Conservation (phyloP, 2,329 filamentous ascomycete genomes). For the Curvularia hawaiiensis region DNA sequence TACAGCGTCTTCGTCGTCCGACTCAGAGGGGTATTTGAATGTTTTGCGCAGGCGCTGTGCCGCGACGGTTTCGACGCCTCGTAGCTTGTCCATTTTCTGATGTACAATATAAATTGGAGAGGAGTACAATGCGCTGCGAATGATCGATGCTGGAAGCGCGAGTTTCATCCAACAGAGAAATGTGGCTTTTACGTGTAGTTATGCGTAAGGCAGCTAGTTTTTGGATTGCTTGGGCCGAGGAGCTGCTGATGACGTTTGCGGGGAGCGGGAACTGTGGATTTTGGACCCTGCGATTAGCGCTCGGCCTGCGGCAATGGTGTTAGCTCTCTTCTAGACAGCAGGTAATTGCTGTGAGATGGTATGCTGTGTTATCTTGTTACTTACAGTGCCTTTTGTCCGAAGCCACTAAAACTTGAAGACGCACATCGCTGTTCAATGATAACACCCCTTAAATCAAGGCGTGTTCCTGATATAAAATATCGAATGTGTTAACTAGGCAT, state of each 20-base stretch:
- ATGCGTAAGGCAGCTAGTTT: slow-evolving; percentile 6
- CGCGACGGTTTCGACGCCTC: slow-evolving; percentile 24
- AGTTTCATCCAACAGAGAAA: slow-evolving; percentile 2
- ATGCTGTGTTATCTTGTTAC: too few relatives aligned
- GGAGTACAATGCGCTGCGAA: not conserved
- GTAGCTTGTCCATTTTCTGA: slow-evolving; percentile 11
- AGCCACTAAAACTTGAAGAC: not conserved
- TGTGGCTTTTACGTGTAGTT: slow-evolving; percentile 11
- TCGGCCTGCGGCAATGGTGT: not conserved
- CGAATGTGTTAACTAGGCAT: too few relatives aligned
- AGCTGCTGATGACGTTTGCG: slow-evolving; percentile 25
- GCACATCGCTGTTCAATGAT: not conserved
- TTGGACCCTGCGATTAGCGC: slow-evolving; percentile 16
- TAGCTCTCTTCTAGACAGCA: too few relatives aligned
- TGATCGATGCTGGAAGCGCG: not conserved
- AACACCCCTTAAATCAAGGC: not conserved
- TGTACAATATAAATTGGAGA: not conserved
- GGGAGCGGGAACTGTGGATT: slow-evolving; percentile 2
- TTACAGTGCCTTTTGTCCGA: not conserved
- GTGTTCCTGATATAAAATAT: not conserved
- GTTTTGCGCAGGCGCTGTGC: slow-evolving; percentile 73
- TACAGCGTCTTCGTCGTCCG: slow-evolving; percentile 59
- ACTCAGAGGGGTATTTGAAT: slow-evolving; percentile 73
- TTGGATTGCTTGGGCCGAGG: slow-evolving; percentile 5
- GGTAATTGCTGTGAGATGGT: too few relatives aligned